A percentile compares a stretch with the other conserved stretches of the same genome.
phyloP scores from a whole-genome alignment of 2,329 filamentous ascomycete genomes.

The Ceratocystis cubensis region DNA sequence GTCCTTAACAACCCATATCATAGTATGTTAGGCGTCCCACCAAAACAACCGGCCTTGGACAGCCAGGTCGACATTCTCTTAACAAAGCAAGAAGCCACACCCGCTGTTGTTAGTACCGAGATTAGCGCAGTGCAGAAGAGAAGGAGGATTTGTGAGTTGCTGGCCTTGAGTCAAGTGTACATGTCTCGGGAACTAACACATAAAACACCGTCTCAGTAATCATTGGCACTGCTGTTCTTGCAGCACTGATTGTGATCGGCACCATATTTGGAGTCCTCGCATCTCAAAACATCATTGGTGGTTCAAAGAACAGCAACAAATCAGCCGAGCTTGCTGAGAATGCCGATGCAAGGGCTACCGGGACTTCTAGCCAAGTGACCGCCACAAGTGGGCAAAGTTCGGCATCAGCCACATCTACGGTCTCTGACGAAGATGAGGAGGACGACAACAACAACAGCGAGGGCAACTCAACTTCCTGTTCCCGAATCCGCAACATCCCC shows the following conservation, averaged over 20 bases:
- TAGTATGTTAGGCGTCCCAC: not conserved
- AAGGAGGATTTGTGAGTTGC: slow-evolving; percentile 5
- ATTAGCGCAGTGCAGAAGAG: slow-evolving; percentile 3
- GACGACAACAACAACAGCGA: not conserved
- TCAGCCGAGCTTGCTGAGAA: slow-evolving; percentile 4
- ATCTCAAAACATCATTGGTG: slow-evolving; percentile 14
- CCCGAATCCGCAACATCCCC: slow-evolving; percentile 29
- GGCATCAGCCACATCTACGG: not conserved
- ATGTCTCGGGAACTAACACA: not conserved
- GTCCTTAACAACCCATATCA: not conserved
- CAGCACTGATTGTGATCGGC: slow-evolving; percentile 12
- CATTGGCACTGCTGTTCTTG: slow-evolving; percentile 12
- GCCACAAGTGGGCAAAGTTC: not conserved
- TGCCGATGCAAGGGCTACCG: not conserved
- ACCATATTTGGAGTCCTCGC: slow-evolving; percentile 18
- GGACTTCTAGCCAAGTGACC: not conserved
- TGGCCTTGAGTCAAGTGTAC: not conserved
- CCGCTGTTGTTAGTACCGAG: not conserved
- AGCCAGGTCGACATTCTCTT: slow-evolving; percentile 14
- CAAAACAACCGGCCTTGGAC: not conserved
- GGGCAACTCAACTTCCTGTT: slow-evolving; percentile 3
- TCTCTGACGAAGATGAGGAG: not conserved
- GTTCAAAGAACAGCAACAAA: slow-evolving; percentile 10
- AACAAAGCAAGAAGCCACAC: not conserved
- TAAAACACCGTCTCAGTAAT: not conserved